Percentiles rank a stretch among this genome's conserved stretches.
Conservation (phyloP, 768 basidiomycete species). For the Boletus edulis region DNA sequence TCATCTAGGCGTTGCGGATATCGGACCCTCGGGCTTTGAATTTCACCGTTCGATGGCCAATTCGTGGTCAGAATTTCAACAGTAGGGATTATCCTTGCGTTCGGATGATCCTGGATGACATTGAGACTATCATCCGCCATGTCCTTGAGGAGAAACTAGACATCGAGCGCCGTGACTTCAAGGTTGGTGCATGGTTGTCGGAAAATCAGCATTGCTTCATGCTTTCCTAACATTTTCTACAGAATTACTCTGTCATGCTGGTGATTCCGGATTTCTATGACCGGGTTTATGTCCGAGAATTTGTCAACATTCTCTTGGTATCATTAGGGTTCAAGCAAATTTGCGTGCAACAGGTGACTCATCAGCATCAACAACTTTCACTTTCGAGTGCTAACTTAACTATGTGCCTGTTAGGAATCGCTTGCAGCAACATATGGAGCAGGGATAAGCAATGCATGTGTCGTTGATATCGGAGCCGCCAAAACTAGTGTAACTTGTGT, state of each 20-base stretch:
- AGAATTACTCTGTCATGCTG: slow-evolving; percentile 87
- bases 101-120: slow-evolving; percentile 72
- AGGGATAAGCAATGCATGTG: slow-evolving; percentile 91
- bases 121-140: slow-evolving; percentile 64
- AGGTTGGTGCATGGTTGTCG: slow-evolving; percentile 42
- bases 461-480: slow-evolving; percentile 90
- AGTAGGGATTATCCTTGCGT: slow-evolving; percentile 69
- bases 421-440: slow-evolving; percentile 93
- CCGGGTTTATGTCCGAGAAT: slow-evolving; percentile 74
- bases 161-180: slow-evolving; percentile 52
- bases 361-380: not conserved
- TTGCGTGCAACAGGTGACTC: slow-evolving; percentile 79
- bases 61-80: slow-evolving; percentile 81
- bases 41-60: slow-evolving; percentile 80
- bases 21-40: slow-evolving; percentile 65
- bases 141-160: slow-evolving; percentile 61
- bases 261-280: slow-evolving; percentile 94
- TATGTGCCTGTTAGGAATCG: slow-evolving; percentile 60
- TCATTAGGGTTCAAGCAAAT: slow-evolving; percentile 92
- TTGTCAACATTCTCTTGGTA: slow-evolving; percentile 68
- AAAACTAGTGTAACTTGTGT: slow-evolving; percentile 88
- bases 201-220: not conserved
- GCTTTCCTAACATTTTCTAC: not conserved
- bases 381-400: not conserved
- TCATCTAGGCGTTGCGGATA: slow-evolving; percentile 62